Evolutionary conservation across 2,329 filamentous ascomycete species (phyloP), one percentile per base, ranked within the genome.

Genomic region (Curvularia lunata): DNA sequence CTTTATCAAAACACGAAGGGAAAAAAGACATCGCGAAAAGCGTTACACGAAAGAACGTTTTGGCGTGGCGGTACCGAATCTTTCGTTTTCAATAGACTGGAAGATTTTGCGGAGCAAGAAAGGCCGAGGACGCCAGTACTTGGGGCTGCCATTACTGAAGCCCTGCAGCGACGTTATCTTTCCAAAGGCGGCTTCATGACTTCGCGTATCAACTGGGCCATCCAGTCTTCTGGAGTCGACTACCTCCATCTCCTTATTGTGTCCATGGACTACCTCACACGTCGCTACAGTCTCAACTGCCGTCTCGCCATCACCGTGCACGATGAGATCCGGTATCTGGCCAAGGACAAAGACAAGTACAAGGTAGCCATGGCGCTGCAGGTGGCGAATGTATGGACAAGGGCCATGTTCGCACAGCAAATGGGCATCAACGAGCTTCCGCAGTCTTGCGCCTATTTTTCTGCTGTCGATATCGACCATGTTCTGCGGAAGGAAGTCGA

Each of bases 401-500:
- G 95, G 49, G 93, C 93, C 63, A 97, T 99, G 91, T 99, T 99
- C 75, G 87, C 91, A 0, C 92, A 99, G 77, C 95, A 99, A 78
- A 91, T 97, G 71, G 95, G 95, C 58, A 99, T 99, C 69, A 83
- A 96, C 63, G 95, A 99, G 71, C 84, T 99, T 9, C 95, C 96
- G 0, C 95, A 98, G 72, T 88, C 90, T 0, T 97, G 93, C 70
- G 95, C 95, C 8, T 99, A 92, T 78, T 99, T 99, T 78, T 96
- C 91, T 1, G 94, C 95, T 3, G 87, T 99, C 5, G 95, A 99
- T 72, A 91, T 99, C 64, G 95, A 99, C 72, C 88, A 92, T 68
- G 93, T 99, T 3, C 83, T 99, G n/a, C 86, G 95, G 50, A 99
- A 99, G 75, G 95, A 99, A 77, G 96, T 99, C 4, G 90, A 99